phyloP scores from a whole-genome alignment of 192 early-diverging fungal genomes.

The Podochytrium sp. region DNA sequence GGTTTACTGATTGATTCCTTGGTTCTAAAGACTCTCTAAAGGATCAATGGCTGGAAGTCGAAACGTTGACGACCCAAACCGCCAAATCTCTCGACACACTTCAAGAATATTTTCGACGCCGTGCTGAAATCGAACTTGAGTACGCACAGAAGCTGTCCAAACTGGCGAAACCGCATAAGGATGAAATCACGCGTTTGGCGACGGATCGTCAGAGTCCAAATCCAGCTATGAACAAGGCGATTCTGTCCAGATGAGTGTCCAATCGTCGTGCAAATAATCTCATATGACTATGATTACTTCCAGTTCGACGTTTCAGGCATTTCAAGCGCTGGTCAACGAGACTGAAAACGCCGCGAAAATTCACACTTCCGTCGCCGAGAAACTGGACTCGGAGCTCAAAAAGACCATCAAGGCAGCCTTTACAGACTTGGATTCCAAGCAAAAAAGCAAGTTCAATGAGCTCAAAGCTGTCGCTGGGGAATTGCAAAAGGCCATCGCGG shows the following conservation, averaged over 20 bases:
- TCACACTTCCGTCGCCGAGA: conserved; percentile 27
- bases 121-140: conserved; percentile 44
- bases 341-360: conserved; percentile 35
- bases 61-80: conserved; percentile 27
- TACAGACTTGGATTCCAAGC: conserved; percentile 37
- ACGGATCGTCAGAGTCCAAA: not conserved
- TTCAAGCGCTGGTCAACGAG: conserved; percentile 38
- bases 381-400: conserved; percentile 41
- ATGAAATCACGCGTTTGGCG: conserved; percentile 30
- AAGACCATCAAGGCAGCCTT: conserved; percentile 35
- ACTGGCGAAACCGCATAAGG: conserved; percentile 41
- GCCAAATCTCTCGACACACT: conserved; percentile 30
- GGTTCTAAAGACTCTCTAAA: conserved; percentile 3
- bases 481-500: conserved; percentile 30
- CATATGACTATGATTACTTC: not conserved
- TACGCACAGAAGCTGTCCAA: conserved; percentile 37
- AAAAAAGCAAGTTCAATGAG: conserved; percentile 44
- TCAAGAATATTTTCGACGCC: conserved; percentile 42
- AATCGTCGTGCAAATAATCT: not conserved
- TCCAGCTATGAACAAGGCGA: conserved; percentile 29
- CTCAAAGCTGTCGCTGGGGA: conserved; percentile 34
- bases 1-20: no score
- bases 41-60: conserved; percentile 47
- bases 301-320: conserved; percentile 41
- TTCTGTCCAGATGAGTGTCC: conserved; percentile 33